A percentile compares a stretch with the other conserved stretches of the same genome.
Conservation (phyloP, 2,329 filamentous ascomycete genomes). For the Ophiostoma tasmaniense region DNA sequence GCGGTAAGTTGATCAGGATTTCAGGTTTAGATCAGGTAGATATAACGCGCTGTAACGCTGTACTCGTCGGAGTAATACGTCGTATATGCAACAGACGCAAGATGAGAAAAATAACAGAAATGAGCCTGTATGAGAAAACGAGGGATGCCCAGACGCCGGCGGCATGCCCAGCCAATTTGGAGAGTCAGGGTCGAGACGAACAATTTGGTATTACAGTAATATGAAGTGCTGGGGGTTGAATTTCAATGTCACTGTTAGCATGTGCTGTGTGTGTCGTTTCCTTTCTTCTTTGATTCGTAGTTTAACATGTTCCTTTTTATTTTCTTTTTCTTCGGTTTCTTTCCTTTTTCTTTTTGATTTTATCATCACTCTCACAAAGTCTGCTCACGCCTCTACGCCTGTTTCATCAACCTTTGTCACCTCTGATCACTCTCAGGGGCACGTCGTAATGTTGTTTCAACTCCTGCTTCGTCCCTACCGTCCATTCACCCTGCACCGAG, state of each 20-base stretch:
- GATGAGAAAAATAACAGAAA: background rate
- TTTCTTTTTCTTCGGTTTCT: too few relatives aligned
- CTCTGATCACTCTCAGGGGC: background rate
- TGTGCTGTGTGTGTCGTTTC: background rate
- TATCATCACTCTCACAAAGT: too few relatives aligned
- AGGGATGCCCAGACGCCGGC: background rate
- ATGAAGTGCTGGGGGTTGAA: background rate
- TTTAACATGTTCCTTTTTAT: background rate
- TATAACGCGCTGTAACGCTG: background rate
- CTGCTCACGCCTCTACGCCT: too few relatives aligned
- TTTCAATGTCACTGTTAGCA: background rate
- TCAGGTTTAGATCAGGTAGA: too few relatives aligned
- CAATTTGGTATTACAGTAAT: background rate
- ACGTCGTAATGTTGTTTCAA: constrained; percentile 4
- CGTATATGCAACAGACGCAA: background rate
- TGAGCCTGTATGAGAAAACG: background rate
- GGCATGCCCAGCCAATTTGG: background rate
- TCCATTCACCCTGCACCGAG: background rate
- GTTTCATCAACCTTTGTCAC: background rate
- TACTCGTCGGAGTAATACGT: background rate
- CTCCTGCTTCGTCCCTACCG: background rate
- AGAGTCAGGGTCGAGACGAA: background rate
- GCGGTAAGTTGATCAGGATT: too few relatives aligned
- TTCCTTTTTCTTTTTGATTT: too few relatives aligned
- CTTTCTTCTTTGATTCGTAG: background rate